These are phyloP conservation scores for Deuterostichococcus epilithicus DNA, from an alignment of 139 green algal genomes.

Conservation along the genomic window DNA sequence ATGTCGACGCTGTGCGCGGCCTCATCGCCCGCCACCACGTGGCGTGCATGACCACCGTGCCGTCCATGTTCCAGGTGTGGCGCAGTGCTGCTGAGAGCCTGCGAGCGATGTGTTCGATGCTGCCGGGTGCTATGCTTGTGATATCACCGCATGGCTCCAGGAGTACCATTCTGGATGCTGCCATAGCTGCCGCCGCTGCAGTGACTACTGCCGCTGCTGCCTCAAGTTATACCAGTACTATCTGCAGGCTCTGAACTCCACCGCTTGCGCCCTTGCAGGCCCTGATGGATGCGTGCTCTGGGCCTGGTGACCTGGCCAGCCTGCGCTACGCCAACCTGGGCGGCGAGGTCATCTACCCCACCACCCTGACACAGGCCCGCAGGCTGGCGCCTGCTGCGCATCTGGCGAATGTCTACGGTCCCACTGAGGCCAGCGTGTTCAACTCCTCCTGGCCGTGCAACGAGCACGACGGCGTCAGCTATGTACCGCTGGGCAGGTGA, in stretches of 20 bases:
- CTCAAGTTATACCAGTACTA: too few relatives aligned
- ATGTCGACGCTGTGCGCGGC: not conserved
- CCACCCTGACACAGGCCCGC: not conserved
- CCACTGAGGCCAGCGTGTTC: conserved; percentile 26
- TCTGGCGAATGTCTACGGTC: conserved; percentile 25
- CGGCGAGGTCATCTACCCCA: not conserved
- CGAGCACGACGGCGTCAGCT: too few relatives aligned
- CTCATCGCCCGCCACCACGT: conserved; percentile 21
- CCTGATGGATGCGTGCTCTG: not conserved
- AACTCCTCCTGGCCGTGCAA: too few relatives aligned
- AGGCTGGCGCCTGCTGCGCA: too few relatives aligned
- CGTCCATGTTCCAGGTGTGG: not conserved
- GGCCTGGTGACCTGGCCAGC: not conserved
- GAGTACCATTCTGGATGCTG: too few relatives aligned
- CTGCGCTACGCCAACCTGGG: not conserved
- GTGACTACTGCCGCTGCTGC: too few relatives aligned
- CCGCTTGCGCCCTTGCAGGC: conserved; percentile 7
- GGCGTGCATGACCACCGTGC: conserved; percentile 1
- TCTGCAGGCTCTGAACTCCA: not conserved
- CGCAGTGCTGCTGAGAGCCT: too few relatives aligned
- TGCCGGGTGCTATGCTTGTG: too few relatives aligned
- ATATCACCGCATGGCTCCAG: too few relatives aligned
- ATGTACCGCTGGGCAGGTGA: too few relatives aligned
- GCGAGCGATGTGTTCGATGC: too few relatives aligned
- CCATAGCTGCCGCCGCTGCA: conserved; percentile 5